Base-by-base conservation (phyloP, 345 rosid genomes). In the Linum lewisii region DNA sequence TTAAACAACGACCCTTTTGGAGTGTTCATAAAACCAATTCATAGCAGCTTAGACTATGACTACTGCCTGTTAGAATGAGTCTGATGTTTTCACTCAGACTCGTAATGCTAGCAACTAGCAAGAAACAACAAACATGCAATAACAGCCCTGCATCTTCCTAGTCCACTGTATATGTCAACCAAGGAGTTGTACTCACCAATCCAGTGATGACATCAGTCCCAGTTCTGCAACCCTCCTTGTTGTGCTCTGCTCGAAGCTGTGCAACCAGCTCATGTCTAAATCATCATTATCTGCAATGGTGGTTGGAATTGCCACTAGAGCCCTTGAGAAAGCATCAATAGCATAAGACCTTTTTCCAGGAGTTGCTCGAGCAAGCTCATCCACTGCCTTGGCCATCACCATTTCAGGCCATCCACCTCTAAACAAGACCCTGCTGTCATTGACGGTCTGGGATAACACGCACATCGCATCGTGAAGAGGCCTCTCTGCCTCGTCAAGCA, bases 331-430 rank as follows among this genome's bases (percentile, higher is more conserved):
- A 29, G 95, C 97, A 75, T 93, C 99, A 26, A 89, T 85, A 10
- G 99, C 99, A 75, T 78, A 97, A 2, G 99, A 87, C 71, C 77
- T 93, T 76, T 93, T 93, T 74, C 99, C 99, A 47, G 99, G 88
- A 34, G 99, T 89, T 68, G 78, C 84, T 2, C 92, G 82, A 52
- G 99, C 99, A 56, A 93, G 82, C 75, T 89, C 91, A 73, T 93
- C 95, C 49, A 93, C 99, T 61, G 80, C 99, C 81, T 85, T 89
- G 15, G 99, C 94, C 99, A 87, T 93, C 54, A 87, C 79, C 99
- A 93, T 89, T 86, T 93, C 99, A 19, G 99, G 99, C 97, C 99
- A 93, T 68, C 99, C 99, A 62, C 99, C 99, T 62, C 99, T 97
- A 25, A 87, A 86, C 64, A 93, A 69, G 23, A 93, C 97, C 72